phyloP scores from a whole-genome alignment of 192 early-diverging fungal species.

The Coemansia sp. region DNA sequence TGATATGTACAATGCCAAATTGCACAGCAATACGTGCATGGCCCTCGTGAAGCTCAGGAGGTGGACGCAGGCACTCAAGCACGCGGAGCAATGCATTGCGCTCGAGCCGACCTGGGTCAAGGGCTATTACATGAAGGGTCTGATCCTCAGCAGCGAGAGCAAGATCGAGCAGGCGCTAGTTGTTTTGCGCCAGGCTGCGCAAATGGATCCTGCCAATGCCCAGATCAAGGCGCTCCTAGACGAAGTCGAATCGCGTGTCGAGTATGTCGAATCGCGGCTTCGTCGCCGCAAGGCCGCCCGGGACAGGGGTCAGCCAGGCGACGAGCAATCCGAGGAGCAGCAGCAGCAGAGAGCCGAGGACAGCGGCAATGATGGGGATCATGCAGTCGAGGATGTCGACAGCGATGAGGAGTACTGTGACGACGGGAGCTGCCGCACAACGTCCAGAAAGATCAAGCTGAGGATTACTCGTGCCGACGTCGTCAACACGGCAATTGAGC shows the following conservation, averaged over 20 bases:
- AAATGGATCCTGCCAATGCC: conserved; percentile 36
- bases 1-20: conserved; percentile 49
- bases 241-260: conserved; percentile 45
- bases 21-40: conserved; percentile 53
- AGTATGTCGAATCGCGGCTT: conserved; percentile 45
- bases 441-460: conserved; percentile 41
- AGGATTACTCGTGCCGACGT: conserved; percentile 43
- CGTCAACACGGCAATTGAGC: conserved; percentile 23
- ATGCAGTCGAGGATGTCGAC: conserved; percentile 41
- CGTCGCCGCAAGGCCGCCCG: conserved; percentile 33
- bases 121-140: conserved; percentile 53
- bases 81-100: conserved; percentile 54
- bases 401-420: conserved; percentile 51
- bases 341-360: conserved; percentile 9
- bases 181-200: conserved; percentile 28
- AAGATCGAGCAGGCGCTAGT: conserved; percentile 42
- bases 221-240: conserved; percentile 39
- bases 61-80: conserved; percentile 49
- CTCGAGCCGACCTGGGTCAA: conserved; percentile 53
- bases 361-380: conserved; percentile 17
- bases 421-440: conserved; percentile 32
- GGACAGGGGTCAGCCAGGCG: not conserved
- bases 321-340: not conserved
- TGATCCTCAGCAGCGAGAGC: conserved; percentile 48
- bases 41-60: conserved; percentile 45